Conservation (phyloP, 441 rosid genomes). For the Capsella rubella region DNA sequence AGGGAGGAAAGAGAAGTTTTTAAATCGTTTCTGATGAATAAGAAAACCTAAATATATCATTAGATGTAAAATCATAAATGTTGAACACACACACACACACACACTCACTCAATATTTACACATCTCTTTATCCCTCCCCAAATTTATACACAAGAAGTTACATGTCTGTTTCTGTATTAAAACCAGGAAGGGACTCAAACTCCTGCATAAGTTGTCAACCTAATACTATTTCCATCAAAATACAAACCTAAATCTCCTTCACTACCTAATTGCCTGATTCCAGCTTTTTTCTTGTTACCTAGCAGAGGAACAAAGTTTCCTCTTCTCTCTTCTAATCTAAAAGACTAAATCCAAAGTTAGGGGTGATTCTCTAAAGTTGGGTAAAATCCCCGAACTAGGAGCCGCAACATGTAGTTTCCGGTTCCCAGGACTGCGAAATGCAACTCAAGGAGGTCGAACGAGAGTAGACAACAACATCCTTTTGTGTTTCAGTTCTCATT, state of each 20-base stretch:
- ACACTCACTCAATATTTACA: slow-evolving; percentile 38
- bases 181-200: slow-evolving; percentile 29
- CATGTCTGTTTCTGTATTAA: slow-evolving; percentile 32
- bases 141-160: slow-evolving; percentile 36
- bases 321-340: slow-evolving; percentile 37
- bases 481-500: slow-evolving; percentile 32
- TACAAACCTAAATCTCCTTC: slow-evolving; percentile 28
- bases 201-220: slow-evolving; percentile 31
- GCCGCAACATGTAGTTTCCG: slow-evolving; percentile 25
- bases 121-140: slow-evolving; percentile 18
- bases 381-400: slow-evolving; percentile 8
- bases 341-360: slow-evolving; percentile 28
- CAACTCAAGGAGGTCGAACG: slow-evolving; percentile 27
- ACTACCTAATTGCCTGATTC: slow-evolving; percentile 3
- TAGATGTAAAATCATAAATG: slow-evolving; percentile 34
- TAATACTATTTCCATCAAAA: slow-evolving; percentile 35
- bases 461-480: slow-evolving; percentile 23
- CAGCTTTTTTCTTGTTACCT: slow-evolving; percentile 31
- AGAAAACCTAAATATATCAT: slow-evolving; percentile 2
- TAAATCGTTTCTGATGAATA: too few species aligned
- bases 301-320: slow-evolving; percentile 35
- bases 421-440: slow-evolving; percentile 15
- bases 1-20: too few species aligned
- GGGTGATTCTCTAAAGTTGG: slow-evolving; percentile 17
- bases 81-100: slow-evolving; percentile 16